Evolutionary conservation across 176 grass and related monocot species (phyloP).

Genomic region (barley (Hordeum vulgare)): DNA sequence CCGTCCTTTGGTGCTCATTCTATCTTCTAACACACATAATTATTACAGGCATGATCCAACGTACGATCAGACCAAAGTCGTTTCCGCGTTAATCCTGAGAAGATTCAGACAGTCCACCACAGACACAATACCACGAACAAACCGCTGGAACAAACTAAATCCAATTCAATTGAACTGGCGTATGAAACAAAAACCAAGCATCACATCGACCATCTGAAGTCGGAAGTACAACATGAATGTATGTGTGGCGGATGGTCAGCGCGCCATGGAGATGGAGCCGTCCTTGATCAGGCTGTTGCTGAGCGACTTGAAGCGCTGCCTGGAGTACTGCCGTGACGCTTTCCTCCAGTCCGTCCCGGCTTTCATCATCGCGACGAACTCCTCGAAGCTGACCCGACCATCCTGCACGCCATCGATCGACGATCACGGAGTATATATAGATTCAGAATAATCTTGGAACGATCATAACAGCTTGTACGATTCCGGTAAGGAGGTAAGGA

Average conservation of each 20-base stretch:
- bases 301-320: conserved; percentile 68
- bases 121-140: background rate
- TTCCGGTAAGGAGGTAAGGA: background rate
- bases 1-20: too few species aligned
- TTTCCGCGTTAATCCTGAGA: background rate
- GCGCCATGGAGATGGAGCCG: conserved; percentile 36
- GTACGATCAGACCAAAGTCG: background rate
- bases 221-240: background rate
- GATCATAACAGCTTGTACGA: background rate
- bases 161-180: background rate
- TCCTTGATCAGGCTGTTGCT: conserved; percentile 87
- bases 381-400: conserved; percentile 62
- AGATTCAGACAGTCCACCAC: background rate
- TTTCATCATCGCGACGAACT: conserved; percentile 96
- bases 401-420: conserved; percentile 28
- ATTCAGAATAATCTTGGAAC: background rate
- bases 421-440: background rate
- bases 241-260: background rate
- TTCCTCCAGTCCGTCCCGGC: conserved; percentile 92
- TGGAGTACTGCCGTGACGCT: conserved; percentile 95
- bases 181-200: conserved; percentile 25
- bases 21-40: background rate
- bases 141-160: background rate
- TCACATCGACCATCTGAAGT: background rate
- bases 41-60: background rate